Evolutionary conservation across 1,284 basidiomycete genomes (phyloP).

Genomic region (Rhodotorula sp.): DNA sequence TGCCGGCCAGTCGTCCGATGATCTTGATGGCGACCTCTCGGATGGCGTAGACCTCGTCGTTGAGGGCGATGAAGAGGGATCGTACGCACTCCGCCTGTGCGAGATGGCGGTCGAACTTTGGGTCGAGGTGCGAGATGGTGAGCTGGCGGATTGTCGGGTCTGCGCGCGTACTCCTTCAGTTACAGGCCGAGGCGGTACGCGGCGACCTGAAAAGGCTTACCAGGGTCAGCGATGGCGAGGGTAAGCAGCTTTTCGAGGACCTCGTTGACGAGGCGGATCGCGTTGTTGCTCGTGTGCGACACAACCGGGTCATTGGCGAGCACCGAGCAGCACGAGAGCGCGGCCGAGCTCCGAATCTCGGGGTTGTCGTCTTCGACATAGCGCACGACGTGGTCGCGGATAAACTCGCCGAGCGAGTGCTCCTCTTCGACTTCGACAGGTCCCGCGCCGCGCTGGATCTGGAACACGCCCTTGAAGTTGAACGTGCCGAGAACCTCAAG

Average conservation of each 20-base stretch:
- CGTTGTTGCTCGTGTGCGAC: slow-evolving; percentile 92
- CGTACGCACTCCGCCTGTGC: slow-evolving; percentile 98
- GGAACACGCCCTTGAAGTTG: slow-evolving; percentile 78
- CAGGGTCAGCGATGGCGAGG: slow-evolving; percentile 95
- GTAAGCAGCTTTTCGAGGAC: slow-evolving; percentile 96
- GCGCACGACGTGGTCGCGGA: slow-evolving; percentile 85
- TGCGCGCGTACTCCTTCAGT: slow-evolving; percentile 47
- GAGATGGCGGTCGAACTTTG: slow-evolving; percentile 96
- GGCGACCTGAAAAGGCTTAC: slow-evolving; percentile 54
- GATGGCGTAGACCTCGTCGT: slow-evolving; percentile 95
- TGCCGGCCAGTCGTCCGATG: slow-evolving; percentile 89
- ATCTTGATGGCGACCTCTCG: slow-evolving; percentile 85
- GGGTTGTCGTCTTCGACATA: slow-evolving; percentile 91
- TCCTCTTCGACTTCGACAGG: slow-evolving; percentile 48
- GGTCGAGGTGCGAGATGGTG: slow-evolving; percentile 84
- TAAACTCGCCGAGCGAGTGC: slow-evolving; percentile 94
- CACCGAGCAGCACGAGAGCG: slow-evolving; percentile 85
- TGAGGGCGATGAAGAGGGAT: slow-evolving; percentile 94
- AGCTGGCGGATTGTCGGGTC: slow-evolving; percentile 82
- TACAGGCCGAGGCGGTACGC: background rate
- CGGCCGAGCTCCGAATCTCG: slow-evolving; percentile 87
- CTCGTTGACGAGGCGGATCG: slow-evolving; percentile 96
- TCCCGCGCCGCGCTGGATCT: slow-evolving; percentile 13
- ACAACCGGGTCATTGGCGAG: slow-evolving; percentile 96
- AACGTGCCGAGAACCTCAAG: slow-evolving; percentile 86